These are phyloP conservation scores for Pseudozyma thailandica DNA, from an alignment of 1,284 basidiomycete genomes.

Conservation along the genomic window DNA sequence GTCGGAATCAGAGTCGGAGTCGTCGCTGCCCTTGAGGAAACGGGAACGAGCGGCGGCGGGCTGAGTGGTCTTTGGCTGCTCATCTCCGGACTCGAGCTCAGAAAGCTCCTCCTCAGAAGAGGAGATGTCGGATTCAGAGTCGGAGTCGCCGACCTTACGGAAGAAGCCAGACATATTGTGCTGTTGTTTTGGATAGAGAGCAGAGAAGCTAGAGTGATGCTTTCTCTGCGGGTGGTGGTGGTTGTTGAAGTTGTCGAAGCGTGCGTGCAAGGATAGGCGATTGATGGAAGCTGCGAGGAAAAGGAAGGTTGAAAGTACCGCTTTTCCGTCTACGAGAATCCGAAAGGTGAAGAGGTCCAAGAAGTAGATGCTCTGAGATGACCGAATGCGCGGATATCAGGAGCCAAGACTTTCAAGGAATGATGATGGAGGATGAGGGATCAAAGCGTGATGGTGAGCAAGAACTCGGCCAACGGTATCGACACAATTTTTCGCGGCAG, in stretches of 20 bases:
- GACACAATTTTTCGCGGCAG: conserved; percentile 36
- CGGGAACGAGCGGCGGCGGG: conserved; percentile 47
- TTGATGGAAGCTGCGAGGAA: conserved; percentile 29
- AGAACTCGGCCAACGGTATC: no score
- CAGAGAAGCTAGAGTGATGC: conserved; percentile 32
- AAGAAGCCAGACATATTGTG: conserved; percentile 66
- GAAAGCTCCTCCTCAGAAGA: conserved; percentile 66
- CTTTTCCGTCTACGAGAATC: conserved; percentile 38
- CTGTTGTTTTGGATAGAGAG: background rate
- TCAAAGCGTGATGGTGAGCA: conserved; percentile 22
- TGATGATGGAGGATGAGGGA: conserved; percentile 20
- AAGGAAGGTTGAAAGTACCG: conserved; percentile 44
- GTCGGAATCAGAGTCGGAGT: conserved; percentile 53
- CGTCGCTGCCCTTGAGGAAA: conserved; percentile 54
- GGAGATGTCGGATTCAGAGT: conserved; percentile 66
- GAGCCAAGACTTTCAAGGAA: conserved; percentile 43
- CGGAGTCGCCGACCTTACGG: conserved; percentile 64
- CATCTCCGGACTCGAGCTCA: conserved; percentile 63
- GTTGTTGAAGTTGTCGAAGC: background rate
- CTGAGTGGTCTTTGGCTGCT: conserved; percentile 55
- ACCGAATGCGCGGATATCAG: background rate
- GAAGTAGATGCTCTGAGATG: conserved; percentile 30
- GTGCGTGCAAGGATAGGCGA: conserved; percentile 2
- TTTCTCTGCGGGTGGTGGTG: conserved; percentile 15
- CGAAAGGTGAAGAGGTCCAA: conserved; percentile 21